Conservation (phyloP, 352 stramenopile species). For the Phytophthora syringae region DNA sequence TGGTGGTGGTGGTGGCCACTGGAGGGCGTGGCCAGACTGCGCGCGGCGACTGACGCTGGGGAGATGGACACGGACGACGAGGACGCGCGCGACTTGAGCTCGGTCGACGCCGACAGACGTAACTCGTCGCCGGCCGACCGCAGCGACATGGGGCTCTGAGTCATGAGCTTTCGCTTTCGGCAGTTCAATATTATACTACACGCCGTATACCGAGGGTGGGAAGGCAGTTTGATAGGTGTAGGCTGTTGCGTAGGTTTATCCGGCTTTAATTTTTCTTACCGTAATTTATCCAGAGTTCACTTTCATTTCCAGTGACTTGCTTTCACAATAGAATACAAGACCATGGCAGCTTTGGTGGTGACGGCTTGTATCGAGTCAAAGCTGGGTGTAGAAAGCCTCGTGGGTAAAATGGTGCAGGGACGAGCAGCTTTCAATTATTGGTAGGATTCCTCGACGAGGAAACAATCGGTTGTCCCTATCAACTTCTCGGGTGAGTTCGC, state of each 20-base stretch:
- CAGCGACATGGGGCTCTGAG: constrained; percentile 31
- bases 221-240: too few relatives aligned
- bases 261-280: too few relatives aligned
- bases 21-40: constrained; percentile 23
- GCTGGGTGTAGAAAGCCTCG: constrained; percentile 84
- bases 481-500: too few relatives aligned
- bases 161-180: too few relatives aligned
- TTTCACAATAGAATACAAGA: too few relatives aligned
- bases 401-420: constrained; percentile 90
- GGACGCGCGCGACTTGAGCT: constrained; percentile 29
- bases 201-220: too few relatives aligned
- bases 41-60: constrained; percentile 21
- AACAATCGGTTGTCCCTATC: too few relatives aligned
- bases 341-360: constrained; percentile 86
- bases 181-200: too few relatives aligned
- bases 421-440: constrained; percentile 84
- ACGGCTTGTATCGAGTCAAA: constrained; percentile 92
- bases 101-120: constrained; percentile 21
- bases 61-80: constrained; percentile 35
- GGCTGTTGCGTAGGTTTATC: too few relatives aligned
- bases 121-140: constrained; percentile 1
- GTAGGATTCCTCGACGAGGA: too few relatives aligned
- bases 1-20: background rate
- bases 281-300: too few relatives aligned
- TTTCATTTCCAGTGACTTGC: too few relatives aligned